Percentiles rank a stretch among this genome's conserved stretches.
These are phyloP conservation scores for Gastrolobium bilobum DNA, from an alignment of 306 rosid genomes.

Conservation along the genomic window DNA sequence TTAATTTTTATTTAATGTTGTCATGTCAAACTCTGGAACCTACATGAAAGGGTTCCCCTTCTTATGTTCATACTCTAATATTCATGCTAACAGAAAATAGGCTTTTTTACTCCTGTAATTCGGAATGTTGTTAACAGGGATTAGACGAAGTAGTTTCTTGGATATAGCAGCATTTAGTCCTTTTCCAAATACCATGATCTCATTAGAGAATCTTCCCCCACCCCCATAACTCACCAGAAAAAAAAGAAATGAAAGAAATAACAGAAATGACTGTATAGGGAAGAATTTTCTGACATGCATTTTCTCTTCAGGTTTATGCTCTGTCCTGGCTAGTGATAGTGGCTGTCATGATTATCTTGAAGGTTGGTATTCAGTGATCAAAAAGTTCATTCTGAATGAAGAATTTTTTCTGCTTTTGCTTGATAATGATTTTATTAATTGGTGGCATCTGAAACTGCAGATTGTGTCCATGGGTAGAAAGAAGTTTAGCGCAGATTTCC, in stretches of 20 bases:
- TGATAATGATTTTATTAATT: conserved; percentile 41
- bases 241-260: neutral
- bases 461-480: conserved; percentile 91
- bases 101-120: conserved; percentile 5
- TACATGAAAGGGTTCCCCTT: conserved; percentile 19
- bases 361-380: conserved; percentile 62
- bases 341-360: conserved; percentile 82
- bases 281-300: conserved; percentile 41
- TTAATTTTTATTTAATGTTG: conserved; percentile 34
- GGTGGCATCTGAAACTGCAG: conserved; percentile 65
- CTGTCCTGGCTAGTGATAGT: conserved; percentile 95
- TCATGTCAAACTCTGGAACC: conserved; percentile 37
- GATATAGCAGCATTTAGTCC: neutral
- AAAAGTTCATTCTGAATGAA: conserved; percentile 33
- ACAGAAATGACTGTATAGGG: neutral
- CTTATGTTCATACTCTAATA: conserved; percentile 19
- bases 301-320: conserved; percentile 79
- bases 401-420: conserved; percentile 26
- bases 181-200: conserved; percentile 15
- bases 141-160: neutral
- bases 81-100: conserved; percentile 7
- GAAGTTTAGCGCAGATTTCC: conserved; percentile 95
- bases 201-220: neutral
- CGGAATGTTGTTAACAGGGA: conserved; percentile 13
- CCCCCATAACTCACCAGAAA: neutral